Conservation (phyloP, 331 rosid genomes). For the Saraca asoca region DNA sequence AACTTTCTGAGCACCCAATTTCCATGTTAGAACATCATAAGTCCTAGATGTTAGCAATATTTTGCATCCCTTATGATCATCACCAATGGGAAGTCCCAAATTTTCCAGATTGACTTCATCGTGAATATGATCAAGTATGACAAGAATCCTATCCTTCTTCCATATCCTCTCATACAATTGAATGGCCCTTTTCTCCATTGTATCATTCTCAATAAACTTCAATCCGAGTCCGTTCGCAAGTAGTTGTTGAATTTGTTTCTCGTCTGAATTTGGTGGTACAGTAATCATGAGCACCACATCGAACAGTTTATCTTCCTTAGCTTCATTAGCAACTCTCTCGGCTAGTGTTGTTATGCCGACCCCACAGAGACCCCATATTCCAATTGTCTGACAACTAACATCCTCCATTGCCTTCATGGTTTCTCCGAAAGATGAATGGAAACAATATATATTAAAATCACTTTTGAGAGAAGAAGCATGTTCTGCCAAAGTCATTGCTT, state of each 20-base stretch:
- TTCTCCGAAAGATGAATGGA: not conserved
- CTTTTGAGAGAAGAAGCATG: slow-evolving; percentile 24
- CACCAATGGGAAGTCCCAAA: slow-evolving; percentile 39
- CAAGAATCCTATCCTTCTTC: not conserved
- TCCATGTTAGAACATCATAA: slow-evolving; percentile 22
- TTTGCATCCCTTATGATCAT: slow-evolving; percentile 35
- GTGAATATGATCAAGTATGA: slow-evolving; percentile 26
- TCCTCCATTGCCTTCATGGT: slow-evolving; percentile 11
- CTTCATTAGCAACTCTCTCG: not conserved
- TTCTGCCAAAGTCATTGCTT: too few relatives aligned
- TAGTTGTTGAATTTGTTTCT: not conserved
- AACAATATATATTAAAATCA: slow-evolving; percentile 31
- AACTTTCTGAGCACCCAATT: slow-evolving; percentile 14
- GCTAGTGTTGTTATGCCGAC: slow-evolving; percentile 8
- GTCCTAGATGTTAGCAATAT: slow-evolving; percentile 39
- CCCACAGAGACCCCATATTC: slow-evolving; percentile 5
- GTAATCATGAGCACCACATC: not conserved
- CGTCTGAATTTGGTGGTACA: not conserved
- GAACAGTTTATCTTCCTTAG: not conserved
- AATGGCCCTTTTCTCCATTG: not conserved
- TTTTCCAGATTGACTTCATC: slow-evolving; percentile 20
- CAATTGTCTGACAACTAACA: not conserved
- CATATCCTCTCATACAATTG: not conserved
- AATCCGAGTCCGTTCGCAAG: not conserved
- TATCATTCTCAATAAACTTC: not conserved